Conservation (phyloP, 2,329 filamentous ascomycete species). For the Seiridium cupressi region DNA sequence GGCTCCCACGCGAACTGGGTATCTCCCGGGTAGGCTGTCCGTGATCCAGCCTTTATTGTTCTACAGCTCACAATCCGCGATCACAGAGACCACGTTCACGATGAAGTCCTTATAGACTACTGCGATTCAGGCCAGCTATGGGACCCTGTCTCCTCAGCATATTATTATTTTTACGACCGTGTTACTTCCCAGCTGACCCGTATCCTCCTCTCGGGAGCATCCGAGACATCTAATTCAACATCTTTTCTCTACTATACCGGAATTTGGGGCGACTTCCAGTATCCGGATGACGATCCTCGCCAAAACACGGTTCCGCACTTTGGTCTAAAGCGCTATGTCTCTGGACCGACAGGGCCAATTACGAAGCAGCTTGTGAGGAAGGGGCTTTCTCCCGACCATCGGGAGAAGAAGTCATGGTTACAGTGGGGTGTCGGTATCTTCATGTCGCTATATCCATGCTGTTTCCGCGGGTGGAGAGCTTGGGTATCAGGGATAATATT, state of each 20-base stretch:
- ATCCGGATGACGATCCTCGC: not conserved
- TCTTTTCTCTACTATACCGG: not conserved
- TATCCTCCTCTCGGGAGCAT: not conserved
- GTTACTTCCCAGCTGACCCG: not conserved
- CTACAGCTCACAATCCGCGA: not conserved
- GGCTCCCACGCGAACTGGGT: not conserved
- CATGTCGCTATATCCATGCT: not conserved
- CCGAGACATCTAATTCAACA: not conserved
- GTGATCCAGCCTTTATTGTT: not conserved
- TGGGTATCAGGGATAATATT: not conserved
- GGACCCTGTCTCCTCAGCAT: conserved; percentile 1
- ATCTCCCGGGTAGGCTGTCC: not conserved
- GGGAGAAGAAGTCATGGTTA: not conserved
- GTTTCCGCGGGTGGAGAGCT: not conserved
- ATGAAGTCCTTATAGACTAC: not conserved
- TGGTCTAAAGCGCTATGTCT: not conserved
- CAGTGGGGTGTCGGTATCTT: conserved; percentile 1
- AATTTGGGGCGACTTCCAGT: not conserved
- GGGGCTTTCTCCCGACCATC: not conserved
- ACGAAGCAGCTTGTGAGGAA: not conserved
- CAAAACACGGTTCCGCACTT: conserved; percentile 2
- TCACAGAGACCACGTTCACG: not conserved
- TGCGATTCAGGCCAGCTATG: not conserved
- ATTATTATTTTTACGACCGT: not conserved
- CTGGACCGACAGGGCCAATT: not conserved